A percentile compares a stretch with the other conserved stretches of the same genome.
Evolutionary conservation across 1,139 yeast genomes (phyloP).

Genomic region (Yamadazyma membranifaciens): DNA sequence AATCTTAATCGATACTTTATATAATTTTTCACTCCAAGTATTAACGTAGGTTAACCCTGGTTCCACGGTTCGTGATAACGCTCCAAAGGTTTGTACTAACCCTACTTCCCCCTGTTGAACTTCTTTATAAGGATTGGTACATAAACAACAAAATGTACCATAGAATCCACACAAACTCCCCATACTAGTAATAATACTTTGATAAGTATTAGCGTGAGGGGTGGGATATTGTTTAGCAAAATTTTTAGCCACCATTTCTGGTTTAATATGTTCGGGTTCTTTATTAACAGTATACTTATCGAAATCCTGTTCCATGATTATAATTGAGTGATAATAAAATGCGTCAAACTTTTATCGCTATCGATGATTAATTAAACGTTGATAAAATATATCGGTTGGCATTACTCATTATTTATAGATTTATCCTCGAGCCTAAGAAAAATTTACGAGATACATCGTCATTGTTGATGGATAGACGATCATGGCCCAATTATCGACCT

Average conservation of each 20-base stretch:
- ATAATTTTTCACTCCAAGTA: conserved; percentile 60
- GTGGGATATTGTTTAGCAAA: conserved; percentile 39
- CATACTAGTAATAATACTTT: conserved; percentile 36
- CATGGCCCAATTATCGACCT: too few relatives aligned
- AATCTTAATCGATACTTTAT: conserved; percentile 54
- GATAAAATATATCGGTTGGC: too few relatives aligned
- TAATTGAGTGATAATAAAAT: too few relatives aligned
- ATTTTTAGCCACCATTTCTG: conserved; percentile 30
- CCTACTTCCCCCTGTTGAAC: conserved; percentile 74
- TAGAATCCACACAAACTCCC: conserved; percentile 53
- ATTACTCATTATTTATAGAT: too few relatives aligned
- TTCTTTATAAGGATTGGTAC: conserved; percentile 60
- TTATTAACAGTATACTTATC: conserved; percentile 16
- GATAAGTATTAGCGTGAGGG: conserved; percentile 38
- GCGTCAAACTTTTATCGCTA: too few relatives aligned
- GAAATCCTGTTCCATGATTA: conserved; percentile 12
- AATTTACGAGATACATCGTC: too few relatives aligned
- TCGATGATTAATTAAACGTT: too few relatives aligned
- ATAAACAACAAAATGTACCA: conserved; percentile 62
- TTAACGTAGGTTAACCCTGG: conserved; percentile 70
- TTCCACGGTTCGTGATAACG: conserved; percentile 63
- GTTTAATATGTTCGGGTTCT: conserved; percentile 24
- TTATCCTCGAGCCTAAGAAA: too few relatives aligned
- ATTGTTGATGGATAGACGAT: too few relatives aligned
- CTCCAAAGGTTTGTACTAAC: conserved; percentile 66